Conservation (phyloP, 306 rosid species). For the Cajanus cajan region DNA sequence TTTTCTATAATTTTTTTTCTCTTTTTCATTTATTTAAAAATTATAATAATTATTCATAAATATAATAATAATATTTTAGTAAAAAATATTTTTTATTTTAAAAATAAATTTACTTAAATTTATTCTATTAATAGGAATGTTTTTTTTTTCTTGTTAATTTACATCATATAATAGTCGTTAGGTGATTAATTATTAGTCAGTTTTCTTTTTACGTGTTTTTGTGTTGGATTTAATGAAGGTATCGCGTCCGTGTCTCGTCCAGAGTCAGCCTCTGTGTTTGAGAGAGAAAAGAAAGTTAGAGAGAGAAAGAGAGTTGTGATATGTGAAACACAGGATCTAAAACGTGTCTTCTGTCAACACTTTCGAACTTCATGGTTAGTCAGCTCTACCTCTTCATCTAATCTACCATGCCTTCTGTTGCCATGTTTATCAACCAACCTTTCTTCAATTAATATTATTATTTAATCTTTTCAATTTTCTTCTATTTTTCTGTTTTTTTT, state of each 20-base stretch:
- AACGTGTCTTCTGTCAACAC: constrained; percentile 24
- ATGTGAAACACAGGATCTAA: constrained; percentile 26
- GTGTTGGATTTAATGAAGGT: constrained; percentile 57
- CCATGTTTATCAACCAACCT: neutral
- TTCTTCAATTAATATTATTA: neutral
- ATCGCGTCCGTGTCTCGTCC: constrained; percentile 45
- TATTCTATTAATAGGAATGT: too few relatives aligned
- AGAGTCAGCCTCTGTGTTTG: constrained; percentile 29
- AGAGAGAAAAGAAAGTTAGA: constrained; percentile 20
- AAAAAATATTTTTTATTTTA: too few relatives aligned
- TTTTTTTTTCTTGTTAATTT: too few relatives aligned
- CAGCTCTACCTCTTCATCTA: constrained; percentile 39
- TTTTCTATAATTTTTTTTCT: too few relatives aligned
- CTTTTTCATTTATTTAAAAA: too few relatives aligned
- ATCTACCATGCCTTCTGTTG: neutral
- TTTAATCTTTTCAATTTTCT: neutral
- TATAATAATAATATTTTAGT: too few relatives aligned
- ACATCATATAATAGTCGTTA: too few relatives aligned
- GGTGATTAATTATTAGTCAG: constrained; percentile 12
- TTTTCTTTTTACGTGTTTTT: constrained; percentile 6
- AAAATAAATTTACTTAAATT: too few relatives aligned
- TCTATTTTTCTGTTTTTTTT: neutral
- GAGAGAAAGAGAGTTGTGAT: constrained; percentile 7
- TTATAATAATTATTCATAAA: too few relatives aligned
- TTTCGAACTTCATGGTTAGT: constrained; percentile 43